These are phyloP conservation scores for Coemansia sp. DNA, from an alignment of 192 early-diverging fungal genomes.

Conservation along the genomic window DNA sequence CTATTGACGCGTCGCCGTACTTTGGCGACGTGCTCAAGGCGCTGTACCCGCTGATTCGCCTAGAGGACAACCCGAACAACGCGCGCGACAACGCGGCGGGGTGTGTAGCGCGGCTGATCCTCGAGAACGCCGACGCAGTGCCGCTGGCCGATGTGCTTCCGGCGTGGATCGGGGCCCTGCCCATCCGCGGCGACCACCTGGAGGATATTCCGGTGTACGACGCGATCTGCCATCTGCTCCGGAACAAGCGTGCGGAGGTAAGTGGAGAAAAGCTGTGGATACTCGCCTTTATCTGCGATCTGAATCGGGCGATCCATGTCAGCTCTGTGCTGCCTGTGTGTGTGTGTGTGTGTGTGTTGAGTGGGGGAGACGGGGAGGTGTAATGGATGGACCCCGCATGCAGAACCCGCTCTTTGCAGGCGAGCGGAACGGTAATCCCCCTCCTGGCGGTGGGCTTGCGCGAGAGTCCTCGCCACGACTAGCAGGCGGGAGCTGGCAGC, in stretches of 20 bases:
- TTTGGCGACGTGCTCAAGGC: slow-evolving; percentile 58
- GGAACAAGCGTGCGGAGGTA: slow-evolving; percentile 38
- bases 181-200: slow-evolving; percentile 67
- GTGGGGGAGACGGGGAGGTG: too few relatives aligned
- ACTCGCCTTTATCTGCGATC: too few relatives aligned
- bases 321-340: too few relatives aligned
- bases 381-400: too few relatives aligned
- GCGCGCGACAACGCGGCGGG: slow-evolving; percentile 71
- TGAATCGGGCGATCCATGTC: too few relatives aligned
- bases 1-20: slow-evolving; percentile 62
- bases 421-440: too few relatives aligned
- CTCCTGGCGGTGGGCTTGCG: too few relatives aligned
- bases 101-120: slow-evolving; percentile 69
- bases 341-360: too few relatives aligned
- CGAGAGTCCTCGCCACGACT: too few relatives aligned
- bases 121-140: slow-evolving; percentile 61
- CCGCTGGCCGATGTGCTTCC: slow-evolving; percentile 67
- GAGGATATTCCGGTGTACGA: slow-evolving; percentile 75
- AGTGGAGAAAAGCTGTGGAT: too few relatives aligned
- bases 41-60: slow-evolving; percentile 59
- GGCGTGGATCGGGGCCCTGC: slow-evolving; percentile 60
- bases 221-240: slow-evolving; percentile 60
- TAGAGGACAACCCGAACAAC: slow-evolving; percentile 39
- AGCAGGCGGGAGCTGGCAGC: too few relatives aligned
- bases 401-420: too few relatives aligned